Evolutionary conservation across 148 eudicot genomes (phyloP).

Genomic region (Spergularia bocconei): DNA sequence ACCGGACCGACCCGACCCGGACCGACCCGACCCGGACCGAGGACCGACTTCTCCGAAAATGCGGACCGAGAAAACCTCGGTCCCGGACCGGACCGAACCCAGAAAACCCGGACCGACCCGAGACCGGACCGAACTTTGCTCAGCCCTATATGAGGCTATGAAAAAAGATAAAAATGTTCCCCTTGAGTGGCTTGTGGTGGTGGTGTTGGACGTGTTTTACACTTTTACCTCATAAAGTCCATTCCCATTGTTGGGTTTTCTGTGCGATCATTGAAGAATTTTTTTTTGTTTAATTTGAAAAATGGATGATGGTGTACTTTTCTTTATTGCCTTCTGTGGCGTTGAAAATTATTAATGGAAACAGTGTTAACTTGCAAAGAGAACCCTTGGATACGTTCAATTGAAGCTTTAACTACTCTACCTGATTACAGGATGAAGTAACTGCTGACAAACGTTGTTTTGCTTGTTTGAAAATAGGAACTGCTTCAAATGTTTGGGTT

Average conservation of each 20-base stretch:
- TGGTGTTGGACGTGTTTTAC: slow-evolving; percentile 1
- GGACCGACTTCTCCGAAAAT: too few relatives aligned
- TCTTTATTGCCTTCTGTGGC: background rate
- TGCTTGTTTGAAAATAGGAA: slow-evolving; percentile 51
- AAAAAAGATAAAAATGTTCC: background rate
- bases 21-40: too few relatives aligned
- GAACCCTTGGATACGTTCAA: background rate
- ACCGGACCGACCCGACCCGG: too few relatives aligned
- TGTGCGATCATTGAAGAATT: background rate
- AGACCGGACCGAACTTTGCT: too few relatives aligned
- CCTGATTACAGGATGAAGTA: background rate
- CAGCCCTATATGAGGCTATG: background rate
- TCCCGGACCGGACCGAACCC: too few relatives aligned
- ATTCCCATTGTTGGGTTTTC: background rate
- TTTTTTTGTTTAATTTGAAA: background rate
- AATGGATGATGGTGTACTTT: background rate
- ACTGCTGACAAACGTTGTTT: slow-evolving; percentile 4
- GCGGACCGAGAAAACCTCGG: too few relatives aligned
- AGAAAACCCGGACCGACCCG: too few relatives aligned
- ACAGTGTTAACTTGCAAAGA: background rate
- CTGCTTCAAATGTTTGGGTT: slow-evolving; percentile 99
- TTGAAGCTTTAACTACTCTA: background rate
- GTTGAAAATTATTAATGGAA: background rate
- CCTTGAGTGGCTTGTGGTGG: background rate
- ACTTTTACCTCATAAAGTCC: too few relatives aligned